Conservation (phyloP, 192 early-diverging fungal species). For the Coemansia sp. region DNA sequence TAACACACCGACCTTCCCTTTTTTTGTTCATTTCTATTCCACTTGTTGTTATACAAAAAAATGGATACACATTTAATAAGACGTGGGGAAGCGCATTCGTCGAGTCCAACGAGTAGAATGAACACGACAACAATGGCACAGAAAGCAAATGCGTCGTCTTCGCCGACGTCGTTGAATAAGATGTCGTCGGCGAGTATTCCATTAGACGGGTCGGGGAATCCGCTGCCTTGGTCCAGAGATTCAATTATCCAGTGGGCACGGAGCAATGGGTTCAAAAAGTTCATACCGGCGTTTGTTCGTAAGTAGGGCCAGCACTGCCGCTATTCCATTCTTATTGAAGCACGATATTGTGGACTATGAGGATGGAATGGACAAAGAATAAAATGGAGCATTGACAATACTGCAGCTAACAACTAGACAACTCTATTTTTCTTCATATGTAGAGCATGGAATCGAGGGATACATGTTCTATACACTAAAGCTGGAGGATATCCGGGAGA, state of each 20-base stretch:
- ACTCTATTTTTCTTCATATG: neutral
- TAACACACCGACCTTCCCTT: no score
- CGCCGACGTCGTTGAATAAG: slow-evolving; percentile 17
- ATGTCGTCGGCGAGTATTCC: slow-evolving; percentile 42
- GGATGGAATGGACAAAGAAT: no score
- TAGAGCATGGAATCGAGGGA: slow-evolving; percentile 52
- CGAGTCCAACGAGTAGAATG: neutral
- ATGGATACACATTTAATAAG: slow-evolving; percentile 4
- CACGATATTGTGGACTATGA: no score
- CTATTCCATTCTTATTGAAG: neutral
- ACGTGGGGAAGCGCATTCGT: slow-evolving; percentile 3
- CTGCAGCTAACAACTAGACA: no score
- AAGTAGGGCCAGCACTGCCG: slow-evolving; percentile 10
- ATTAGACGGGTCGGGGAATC: slow-evolving; percentile 31
- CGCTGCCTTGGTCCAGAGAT: slow-evolving; percentile 47
- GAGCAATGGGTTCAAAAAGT: slow-evolving; percentile 42
- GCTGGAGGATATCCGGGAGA: slow-evolving; percentile 43
- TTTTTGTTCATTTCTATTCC: no score
- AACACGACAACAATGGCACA: neutral
- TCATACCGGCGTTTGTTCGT: slow-evolving; percentile 46
- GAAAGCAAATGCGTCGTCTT: neutral
- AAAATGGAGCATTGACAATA: no score
- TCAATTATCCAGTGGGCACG: slow-evolving; percentile 47
- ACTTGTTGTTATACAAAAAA: neutral
- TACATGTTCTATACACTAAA: slow-evolving; percentile 44